Conservation (phyloP, 2,329 filamentous ascomycete genomes). For the Akanthomyces lecanii region DNA sequence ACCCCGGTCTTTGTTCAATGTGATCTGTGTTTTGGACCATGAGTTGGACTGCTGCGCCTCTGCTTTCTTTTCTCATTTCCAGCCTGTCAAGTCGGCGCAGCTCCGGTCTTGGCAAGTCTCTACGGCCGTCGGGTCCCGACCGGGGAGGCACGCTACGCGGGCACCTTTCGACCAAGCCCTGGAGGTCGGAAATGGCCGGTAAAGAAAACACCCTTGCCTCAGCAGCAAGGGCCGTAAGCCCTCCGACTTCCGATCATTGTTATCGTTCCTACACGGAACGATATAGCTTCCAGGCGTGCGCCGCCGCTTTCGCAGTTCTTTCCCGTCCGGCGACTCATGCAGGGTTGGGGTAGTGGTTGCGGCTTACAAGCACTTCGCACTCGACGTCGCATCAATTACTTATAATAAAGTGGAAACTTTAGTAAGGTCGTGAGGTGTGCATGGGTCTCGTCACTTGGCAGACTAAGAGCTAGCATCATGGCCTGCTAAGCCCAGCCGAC, state of each 20-base stretch:
- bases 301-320: neutral
- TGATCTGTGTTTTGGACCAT: neutral
- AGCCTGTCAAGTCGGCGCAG: neutral
- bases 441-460: constrained; percentile 10
- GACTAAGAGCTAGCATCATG: constrained; percentile 16
- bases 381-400: neutral
- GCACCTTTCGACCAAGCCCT: neutral
- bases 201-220: neutral
- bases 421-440: constrained; percentile 14
- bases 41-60: neutral
- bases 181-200: constrained; percentile 8
- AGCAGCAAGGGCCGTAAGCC: neutral
- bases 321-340: neutral
- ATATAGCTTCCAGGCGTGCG: neutral
- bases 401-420: constrained; percentile 18
- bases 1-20: neutral
- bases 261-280: constrained; percentile 3
- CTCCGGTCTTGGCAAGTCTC: neutral
- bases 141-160: neutral
- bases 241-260: constrained; percentile 1
- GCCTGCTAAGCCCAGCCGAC: constrained; percentile 1
- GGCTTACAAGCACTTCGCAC: constrained; percentile 10
- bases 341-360: constrained; percentile 13
- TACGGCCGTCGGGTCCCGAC: neutral
- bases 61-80: neutral